Conservation (phyloP, 208 protist species). For the Sergeia podlipaevii region DNA sequence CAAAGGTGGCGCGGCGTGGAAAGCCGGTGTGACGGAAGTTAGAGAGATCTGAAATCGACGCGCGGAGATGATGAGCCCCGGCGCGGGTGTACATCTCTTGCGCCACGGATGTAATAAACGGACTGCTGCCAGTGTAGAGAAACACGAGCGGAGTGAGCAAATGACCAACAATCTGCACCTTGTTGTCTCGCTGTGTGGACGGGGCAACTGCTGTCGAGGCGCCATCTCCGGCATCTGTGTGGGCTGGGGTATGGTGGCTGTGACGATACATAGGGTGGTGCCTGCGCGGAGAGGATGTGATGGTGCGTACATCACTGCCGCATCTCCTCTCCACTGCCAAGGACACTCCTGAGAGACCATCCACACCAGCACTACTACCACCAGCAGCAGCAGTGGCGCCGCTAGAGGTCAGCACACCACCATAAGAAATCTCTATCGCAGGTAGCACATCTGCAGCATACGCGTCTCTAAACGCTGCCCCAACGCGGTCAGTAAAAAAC, state of each 20-base stretch:
- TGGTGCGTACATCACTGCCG: too few species aligned
- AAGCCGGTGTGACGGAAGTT: constrained; percentile 40
- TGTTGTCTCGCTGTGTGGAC: constrained; percentile 10
- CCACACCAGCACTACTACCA: background rate
- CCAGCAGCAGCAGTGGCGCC: background rate
- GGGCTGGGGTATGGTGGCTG: too few species aligned
- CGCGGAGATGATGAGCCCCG: constrained; percentile 25
- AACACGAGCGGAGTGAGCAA: constrained; percentile 43
- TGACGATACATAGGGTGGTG: too few species aligned
- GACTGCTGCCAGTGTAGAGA: constrained; percentile 28
- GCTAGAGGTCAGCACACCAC: background rate
- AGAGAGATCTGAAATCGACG: constrained; percentile 27
- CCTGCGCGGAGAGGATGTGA: too few species aligned
- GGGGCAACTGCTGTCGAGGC: too few species aligned
- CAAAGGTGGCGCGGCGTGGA: constrained; percentile 33
- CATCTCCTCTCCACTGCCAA: too few species aligned
- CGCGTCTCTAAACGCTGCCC: constrained; percentile 8
- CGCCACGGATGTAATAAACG: constrained; percentile 19
- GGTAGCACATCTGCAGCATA: background rate
- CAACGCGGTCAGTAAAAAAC: constrained; percentile 27
- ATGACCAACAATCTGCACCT: constrained; percentile 10
- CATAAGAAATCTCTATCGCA: too few species aligned
- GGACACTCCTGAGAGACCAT: too few species aligned
- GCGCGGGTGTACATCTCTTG: constrained; percentile 23
- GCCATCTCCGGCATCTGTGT: too few species aligned